Percentiles rank a stretch among this genome's conserved stretches.
These are phyloP conservation scores for Tetradesmus lagerheimii DNA, from an alignment of 139 green algal genomes.

Conservation along the genomic window DNA sequence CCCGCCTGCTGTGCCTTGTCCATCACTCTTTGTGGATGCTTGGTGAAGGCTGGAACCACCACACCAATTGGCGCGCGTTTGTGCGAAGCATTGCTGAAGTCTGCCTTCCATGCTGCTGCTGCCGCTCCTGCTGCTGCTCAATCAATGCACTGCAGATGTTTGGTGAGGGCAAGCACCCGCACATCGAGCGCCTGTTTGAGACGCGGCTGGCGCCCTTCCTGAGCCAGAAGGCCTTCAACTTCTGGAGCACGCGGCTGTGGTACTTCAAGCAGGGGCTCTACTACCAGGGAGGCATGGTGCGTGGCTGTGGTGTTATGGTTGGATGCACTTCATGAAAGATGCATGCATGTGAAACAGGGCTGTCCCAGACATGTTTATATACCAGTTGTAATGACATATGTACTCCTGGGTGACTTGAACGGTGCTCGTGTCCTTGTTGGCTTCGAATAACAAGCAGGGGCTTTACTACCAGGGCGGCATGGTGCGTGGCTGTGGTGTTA, in stretches of 20 bases:
- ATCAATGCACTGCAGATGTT: conserved; percentile 49
- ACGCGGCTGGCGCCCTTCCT: conserved; percentile 92
- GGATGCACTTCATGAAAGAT: too few relatives aligned
- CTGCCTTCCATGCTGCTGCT: not conserved
- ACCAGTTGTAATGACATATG: too few relatives aligned
- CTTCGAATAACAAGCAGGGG: too few relatives aligned
- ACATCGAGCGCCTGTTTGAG: conserved; percentile 89
- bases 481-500: conserved; percentile 61
- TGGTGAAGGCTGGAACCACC: conserved; percentile 74
- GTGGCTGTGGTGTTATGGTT: conserved; percentile 27
- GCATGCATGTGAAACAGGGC: too few relatives aligned
- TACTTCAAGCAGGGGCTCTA: conserved; percentile 98
- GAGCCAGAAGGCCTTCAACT: conserved; percentile 83
- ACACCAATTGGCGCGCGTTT: conserved; percentile 86
- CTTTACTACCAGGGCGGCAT: conserved; percentile 98
- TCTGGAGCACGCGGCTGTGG: conserved; percentile 90
- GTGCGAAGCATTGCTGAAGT: too few relatives aligned
- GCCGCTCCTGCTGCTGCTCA: not conserved
- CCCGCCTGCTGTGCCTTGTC: too few relatives aligned
- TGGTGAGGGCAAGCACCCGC: conserved; percentile 76
- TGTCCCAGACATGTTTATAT: too few relatives aligned
- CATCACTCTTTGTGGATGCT: too few relatives aligned
- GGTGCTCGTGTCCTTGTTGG: too few relatives aligned
- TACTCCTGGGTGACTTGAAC: too few relatives aligned
- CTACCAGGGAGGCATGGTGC: conserved; percentile 96